phyloP scores from a whole-genome alignment of 2,329 filamentous ascomycete species.

The Sporothrix protearum region DNA sequence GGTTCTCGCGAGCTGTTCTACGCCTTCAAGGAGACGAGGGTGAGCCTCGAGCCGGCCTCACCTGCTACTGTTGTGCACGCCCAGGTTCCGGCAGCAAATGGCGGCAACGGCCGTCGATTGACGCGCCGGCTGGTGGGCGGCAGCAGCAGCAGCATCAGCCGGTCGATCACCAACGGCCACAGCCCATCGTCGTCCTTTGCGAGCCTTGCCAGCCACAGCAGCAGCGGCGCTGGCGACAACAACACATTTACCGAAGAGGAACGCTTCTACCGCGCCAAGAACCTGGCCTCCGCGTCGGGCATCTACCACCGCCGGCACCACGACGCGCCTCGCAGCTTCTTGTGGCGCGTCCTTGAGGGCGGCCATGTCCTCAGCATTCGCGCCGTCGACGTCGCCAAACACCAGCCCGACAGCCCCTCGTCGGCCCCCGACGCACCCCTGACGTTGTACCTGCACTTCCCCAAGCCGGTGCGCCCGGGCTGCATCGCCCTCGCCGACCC shows the following conservation, averaged over 20 bases:
- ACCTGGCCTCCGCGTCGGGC: constrained; percentile 73
- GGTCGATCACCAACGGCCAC: background rate
- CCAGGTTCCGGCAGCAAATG: constrained; percentile 57
- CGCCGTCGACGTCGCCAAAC: constrained; percentile 72
- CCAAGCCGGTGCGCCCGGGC: constrained; percentile 65
- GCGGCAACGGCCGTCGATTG: constrained; percentile 18
- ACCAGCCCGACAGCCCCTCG: constrained; percentile 47
- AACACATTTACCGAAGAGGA: constrained; percentile 62
- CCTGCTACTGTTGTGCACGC: constrained; percentile 68
- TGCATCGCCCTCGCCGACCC: constrained; percentile 82
- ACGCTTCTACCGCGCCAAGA: constrained; percentile 62
- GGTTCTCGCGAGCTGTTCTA: constrained; percentile 58
- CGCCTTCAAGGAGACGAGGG: constrained; percentile 80
- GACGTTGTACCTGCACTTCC: constrained; percentile 74
- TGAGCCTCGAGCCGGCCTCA: constrained; percentile 73
- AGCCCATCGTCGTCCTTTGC: constrained; percentile 1
- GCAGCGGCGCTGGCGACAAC: constrained; percentile 37
- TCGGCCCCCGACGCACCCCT: constrained; percentile 63
- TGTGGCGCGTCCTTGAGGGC: constrained; percentile 86
- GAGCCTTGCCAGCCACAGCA: constrained; percentile 22
- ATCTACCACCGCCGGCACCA: constrained; percentile 79
- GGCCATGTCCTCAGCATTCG: constrained; percentile 77
- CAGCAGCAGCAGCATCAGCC: constrained; percentile 36
- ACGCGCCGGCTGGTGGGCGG: constrained; percentile 23
- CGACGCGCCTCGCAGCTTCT: constrained; percentile 74